phyloP scores from a whole-genome alignment of 768 basidiomycete genomes.

The Boletus edulis region DNA sequence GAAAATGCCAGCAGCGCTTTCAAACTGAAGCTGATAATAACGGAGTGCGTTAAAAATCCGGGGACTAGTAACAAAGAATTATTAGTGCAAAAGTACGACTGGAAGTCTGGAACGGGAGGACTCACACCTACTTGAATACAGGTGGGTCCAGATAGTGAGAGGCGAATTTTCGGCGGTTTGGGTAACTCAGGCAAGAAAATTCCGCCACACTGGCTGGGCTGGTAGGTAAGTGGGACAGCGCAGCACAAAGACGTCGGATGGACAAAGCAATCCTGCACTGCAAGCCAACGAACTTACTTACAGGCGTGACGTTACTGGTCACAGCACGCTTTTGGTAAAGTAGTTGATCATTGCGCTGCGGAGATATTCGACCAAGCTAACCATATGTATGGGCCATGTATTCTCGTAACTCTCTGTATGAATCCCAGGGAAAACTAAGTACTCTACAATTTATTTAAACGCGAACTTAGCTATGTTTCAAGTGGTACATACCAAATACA shows the following conservation, averaged over 20 bases:
- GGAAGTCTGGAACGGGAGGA: not conserved
- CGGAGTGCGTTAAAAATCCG: not conserved
- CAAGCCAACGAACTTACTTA: constrained; percentile 36
- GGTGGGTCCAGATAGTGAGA: constrained; percentile 1
- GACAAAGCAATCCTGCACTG: constrained; percentile 26
- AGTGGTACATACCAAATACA: constrained; percentile 23
- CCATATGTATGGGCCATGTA: no score
- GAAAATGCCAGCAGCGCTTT: constrained; percentile 16
- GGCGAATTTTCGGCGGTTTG: constrained; percentile 6
- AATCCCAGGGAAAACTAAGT: not conserved
- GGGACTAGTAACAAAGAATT: constrained; percentile 6
- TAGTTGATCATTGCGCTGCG: constrained; percentile 31
- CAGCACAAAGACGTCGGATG: constrained; percentile 21
- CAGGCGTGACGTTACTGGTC: constrained; percentile 36
- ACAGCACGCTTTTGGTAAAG: constrained; percentile 31
- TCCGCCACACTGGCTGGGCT: constrained; percentile 2
- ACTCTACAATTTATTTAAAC: no score
- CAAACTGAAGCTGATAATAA: constrained; percentile 9
- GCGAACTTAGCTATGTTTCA: not conserved
- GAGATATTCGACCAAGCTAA: constrained; percentile 12
- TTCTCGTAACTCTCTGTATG: not conserved
- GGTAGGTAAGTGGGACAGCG: constrained; percentile 7
- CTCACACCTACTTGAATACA: constrained; percentile 15
- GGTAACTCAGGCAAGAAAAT: constrained; percentile 12
- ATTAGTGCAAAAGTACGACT: constrained; percentile 6